Evolutionary conservation across 1,139 yeast species (phyloP), one percentile per base, ranked within the genome.

Genomic region (Meyerozyma elateridarum): DNA sequence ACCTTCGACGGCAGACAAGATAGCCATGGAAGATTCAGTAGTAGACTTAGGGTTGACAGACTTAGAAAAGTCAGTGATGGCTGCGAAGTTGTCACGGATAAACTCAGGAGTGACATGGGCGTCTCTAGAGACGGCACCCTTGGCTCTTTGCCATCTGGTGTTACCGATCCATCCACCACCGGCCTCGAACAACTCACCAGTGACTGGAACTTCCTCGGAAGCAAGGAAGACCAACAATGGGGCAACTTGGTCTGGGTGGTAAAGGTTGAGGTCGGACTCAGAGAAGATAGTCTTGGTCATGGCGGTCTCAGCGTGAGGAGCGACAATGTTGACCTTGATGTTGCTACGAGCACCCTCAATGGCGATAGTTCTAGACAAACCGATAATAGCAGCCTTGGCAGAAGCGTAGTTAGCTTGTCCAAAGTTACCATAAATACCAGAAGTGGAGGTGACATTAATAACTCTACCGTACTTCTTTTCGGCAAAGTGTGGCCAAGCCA

Each of bases 271-370:
- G 59, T 89, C 97, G 34, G 67, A 66, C 39, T 81, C 83, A 34
- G 79, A 73, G 65, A 89, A 85, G 34, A 91, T 76, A 7, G 95
- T 82, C 54, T 77, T 74, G 20, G 97, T 91, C 98, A 91, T 91
- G 41, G 94, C 91, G 32, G 98, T 89, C 54, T 89, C 96, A 28
- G 97, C 97, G 56, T 89, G 96, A 38, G 98, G 98, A 29, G 97
- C 97, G 57, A 88, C 82, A 31, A 79, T 73, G 56, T 89, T 85
- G 38, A 79, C 91, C 52, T 71, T 70, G 48, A 91, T 85, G 54
- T 82, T 79, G 52, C 67, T 56, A 61, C 76, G 87, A 39, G 79
- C 77, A 50, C 98, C 98, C 64, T 91, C 98, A 44, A 84, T 70
- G 16, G 97, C 96, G 42, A 87, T 59, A 27, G 96, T 84, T 58